These are phyloP conservation scores for Xylariaceae sp. DNA, from an alignment of 2,329 filamentous ascomycete genomes.

Conservation along the genomic window DNA sequence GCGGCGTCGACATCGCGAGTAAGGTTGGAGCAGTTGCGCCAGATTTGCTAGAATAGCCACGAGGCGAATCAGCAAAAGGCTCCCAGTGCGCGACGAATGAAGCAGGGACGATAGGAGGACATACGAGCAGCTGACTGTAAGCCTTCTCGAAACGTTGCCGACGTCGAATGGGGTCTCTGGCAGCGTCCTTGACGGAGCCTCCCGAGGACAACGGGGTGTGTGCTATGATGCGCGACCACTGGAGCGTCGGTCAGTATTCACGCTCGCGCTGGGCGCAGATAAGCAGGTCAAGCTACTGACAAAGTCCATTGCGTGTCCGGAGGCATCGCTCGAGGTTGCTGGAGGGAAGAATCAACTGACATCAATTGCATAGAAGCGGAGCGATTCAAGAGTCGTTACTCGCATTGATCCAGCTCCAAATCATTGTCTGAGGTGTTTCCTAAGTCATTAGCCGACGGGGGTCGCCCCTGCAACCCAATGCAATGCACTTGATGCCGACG, in stretches of 20 bases:
- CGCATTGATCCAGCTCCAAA: conserved; percentile 1
- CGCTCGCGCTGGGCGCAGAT: not conserved
- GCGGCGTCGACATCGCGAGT: conserved; percentile 56
- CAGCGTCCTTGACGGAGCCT: conserved; percentile 53
- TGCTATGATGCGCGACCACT: conserved; percentile 67
- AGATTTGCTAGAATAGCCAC: conserved; percentile 36
- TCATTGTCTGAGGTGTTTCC: conserved; percentile 12
- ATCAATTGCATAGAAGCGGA: not conserved
- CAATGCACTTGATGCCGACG: too few species aligned
- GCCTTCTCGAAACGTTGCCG: conserved; percentile 65
- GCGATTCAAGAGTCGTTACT: not conserved
- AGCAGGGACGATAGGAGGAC: conserved; percentile 33
- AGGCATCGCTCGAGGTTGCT: conserved; percentile 38
- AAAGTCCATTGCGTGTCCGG: conserved; percentile 51
- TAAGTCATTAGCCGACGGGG: conserved; percentile 7
- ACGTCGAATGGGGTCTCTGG: conserved; percentile 59
- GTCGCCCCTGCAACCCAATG: not conserved
- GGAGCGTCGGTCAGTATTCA: conserved; percentile 13
- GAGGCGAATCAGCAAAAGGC: not conserved
- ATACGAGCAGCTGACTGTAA: conserved; percentile 52
- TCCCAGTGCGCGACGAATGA: conserved; percentile 2
- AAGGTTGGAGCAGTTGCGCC: conserved; percentile 59
- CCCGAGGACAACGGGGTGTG: conserved; percentile 52
- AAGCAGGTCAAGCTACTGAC: conserved; percentile 32
- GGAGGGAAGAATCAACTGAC: conserved; percentile 1